Evolutionary conservation across 2,329 filamentous ascomycete species (phyloP), one percentile per base, ranked within the genome.

Genomic region (Aspergillus intermedius): DNA sequence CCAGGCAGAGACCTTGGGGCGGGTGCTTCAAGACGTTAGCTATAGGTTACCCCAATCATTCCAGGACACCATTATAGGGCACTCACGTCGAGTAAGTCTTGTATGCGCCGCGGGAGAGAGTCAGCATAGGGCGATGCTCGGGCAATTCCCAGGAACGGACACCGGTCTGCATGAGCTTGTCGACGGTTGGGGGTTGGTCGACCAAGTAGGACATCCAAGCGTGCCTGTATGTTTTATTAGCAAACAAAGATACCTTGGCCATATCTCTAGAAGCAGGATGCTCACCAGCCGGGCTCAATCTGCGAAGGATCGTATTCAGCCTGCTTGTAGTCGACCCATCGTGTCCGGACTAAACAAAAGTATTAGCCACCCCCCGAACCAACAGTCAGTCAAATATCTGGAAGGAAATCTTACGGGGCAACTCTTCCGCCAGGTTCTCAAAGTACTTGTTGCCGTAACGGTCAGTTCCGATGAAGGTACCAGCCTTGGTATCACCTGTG

Each of bases 271-370:
- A 13, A 13, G 41, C 7, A 19, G 1, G 40, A 44, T 50, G 23
- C 60, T 62, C 73, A 82, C 79, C 93, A 98, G 71, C 91, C 88
- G 45, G 91, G 91, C 73, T 97, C 91, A 62, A 96, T 87, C 47
- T 96, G 88, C 42, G 59, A 63, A 19, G 63, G 54, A 60, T 80
- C 70, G 47, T 63, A 69, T 65, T 97, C 89, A 62, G 88, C 78
- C 71, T 87, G 80, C 75, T 89, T 91, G 79, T 94, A 98, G 73
- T 97, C 91, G 56, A 98, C 88, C 93, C 94, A 98, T 78, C 91
- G 83, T 60, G 90, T 96, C 65, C 91, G 87, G 63, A 96, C 90
- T 93, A 61, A 47, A 44, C 15, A 17, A 34, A 23, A 12, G 22
- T n/a, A 22, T 62, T 43, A 61, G 54, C 44, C 45, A 54, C 47